Base-by-base conservation (phyloP, 2,329 filamentous ascomycete genomes). In the Aquanectria penicillioides region DNA sequence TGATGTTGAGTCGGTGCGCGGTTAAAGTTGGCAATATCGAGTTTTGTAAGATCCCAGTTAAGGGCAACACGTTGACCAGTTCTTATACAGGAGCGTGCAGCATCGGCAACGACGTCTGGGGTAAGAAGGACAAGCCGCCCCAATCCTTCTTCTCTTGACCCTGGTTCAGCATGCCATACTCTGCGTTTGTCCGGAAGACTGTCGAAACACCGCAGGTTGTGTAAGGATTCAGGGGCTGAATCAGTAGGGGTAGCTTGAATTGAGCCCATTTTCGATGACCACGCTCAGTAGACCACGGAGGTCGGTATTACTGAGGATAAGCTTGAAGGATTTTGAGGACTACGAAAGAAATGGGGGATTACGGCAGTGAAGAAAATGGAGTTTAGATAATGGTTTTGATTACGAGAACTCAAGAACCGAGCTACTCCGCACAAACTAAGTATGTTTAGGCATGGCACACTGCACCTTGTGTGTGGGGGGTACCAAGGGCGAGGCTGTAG, bases 1-100 rank as follows among this genome's bases (percentile, higher is more conserved):
- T 78, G 77, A 62, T 85, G 83, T 26, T 80, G 71, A 47, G 80
- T 81, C 8, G 80, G 78, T 28, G 80, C 78, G 2, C 85, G 78
- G 37, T 80, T 79, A 62, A 86, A 81, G 59, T 82, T 81, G 2
- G 84, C 81, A 62, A 81, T 78, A 56, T 86, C 82, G 3, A 86
- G 72, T 64, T 86, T 86, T 17, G 78, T 81, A 59, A 87, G 68
- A 20, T 83, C 80, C 84, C 84, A 87, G 22, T 79, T 79, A 33
- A 87, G 75, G 9, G 80, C 80, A 20, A 86, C 78, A 26, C 83
- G 77, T 17, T 75, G 74, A 11, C 85, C 85, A 0, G 79, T 81
- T 33, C 74, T 76, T 64, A 87, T 86, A 63, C 84, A 80, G 5
- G 75, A 73, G 5, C 75, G 73, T 3, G 84, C 83, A 1, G 81